Percentiles rank a stretch among this genome's conserved stretches.
Conservation (phyloP, 345 rosid species). For the Bruguiera parviflora region DNA sequence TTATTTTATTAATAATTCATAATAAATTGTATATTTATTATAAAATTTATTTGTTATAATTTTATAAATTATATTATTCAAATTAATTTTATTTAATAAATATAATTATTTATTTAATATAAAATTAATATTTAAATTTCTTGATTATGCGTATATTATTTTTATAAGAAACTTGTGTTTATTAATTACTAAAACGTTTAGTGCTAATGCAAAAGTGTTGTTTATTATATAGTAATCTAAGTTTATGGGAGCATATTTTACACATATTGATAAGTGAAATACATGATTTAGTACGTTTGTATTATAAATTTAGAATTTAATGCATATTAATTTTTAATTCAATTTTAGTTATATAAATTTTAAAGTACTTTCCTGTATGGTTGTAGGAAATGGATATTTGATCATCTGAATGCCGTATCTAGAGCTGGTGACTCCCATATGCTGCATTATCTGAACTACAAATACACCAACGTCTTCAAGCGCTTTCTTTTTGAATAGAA, state of each 20-base stretch:
- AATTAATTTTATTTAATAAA: too few species aligned
- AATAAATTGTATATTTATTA: too few species aligned
- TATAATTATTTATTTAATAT: too few species aligned
- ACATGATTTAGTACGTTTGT: background rate
- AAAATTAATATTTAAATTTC: too few species aligned
- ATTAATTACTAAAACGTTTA: too few species aligned
- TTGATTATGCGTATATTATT: too few species aligned
- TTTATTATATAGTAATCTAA: background rate
- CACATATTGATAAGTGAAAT: background rate
- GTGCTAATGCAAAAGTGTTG: background rate
- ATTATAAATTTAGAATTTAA: background rate
- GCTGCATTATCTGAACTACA: slow-evolving; percentile 47
- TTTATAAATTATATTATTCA: too few species aligned
- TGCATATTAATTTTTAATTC: background rate
- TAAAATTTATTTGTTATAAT: too few species aligned
- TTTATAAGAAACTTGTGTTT: too few species aligned
- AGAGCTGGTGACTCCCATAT: slow-evolving; percentile 83
- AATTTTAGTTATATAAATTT: background rate
- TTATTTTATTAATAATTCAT: too few species aligned
- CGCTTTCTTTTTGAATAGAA: slow-evolving; percentile 17
- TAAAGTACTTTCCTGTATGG: slow-evolving; percentile 3
- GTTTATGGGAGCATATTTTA: background rate
- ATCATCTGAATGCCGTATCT: slow-evolving; percentile 88
- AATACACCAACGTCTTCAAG: slow-evolving; percentile 77
- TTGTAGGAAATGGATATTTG: slow-evolving; percentile 93